Percentiles rank a stretch among this genome's conserved stretches.
These are phyloP conservation scores for Neofusicoccum cordaticola DNA, from an alignment of 2,329 filamentous ascomycete species.

Conservation along the genomic window DNA sequence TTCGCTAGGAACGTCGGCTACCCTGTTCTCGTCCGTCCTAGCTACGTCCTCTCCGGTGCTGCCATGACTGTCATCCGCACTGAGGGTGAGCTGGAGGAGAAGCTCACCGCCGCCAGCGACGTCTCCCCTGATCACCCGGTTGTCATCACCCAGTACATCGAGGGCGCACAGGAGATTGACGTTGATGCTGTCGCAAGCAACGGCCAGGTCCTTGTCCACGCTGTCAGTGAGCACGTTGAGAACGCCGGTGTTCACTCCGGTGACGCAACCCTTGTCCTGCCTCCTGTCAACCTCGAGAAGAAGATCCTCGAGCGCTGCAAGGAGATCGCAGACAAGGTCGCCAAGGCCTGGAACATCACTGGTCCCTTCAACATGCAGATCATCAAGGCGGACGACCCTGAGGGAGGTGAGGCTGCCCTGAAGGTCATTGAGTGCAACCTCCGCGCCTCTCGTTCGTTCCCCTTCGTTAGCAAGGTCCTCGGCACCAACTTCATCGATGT, in stretches of 20 bases:
- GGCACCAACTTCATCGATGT: constrained; percentile 96
- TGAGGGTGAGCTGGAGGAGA: constrained; percentile 86
- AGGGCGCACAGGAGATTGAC: constrained; percentile 94
- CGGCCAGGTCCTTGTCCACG: constrained; percentile 85
- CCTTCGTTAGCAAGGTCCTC: constrained; percentile 95
- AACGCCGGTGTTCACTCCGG: constrained; percentile 97
- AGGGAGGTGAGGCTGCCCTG: constrained; percentile 70
- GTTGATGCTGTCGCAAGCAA: constrained; percentile 87
- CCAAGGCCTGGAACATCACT: constrained; percentile 94
- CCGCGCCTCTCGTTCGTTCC: constrained; percentile 94
- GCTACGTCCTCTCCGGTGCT: constrained; percentile 93
- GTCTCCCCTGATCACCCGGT: constrained; percentile 97
- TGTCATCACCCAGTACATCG: constrained; percentile 97
- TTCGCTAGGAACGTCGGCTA: constrained; percentile 86
- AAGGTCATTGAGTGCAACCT: constrained; percentile 99
- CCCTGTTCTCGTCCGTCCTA: constrained; percentile 90
- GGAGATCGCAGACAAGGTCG: constrained; percentile 93
- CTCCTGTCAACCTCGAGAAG: constrained; percentile 76
- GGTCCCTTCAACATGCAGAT: constrained; percentile 99
- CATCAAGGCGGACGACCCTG: constrained; percentile 81
- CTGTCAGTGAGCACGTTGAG: constrained; percentile 93
- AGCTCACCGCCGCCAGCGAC: constrained; percentile 83
- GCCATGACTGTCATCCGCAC: constrained; percentile 97
- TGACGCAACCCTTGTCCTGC: constrained; percentile 90
- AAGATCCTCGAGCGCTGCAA: constrained; percentile 81